Base-by-base conservation (phyloP, 2,329 filamentous ascomycete genomes). In the Verticillium nonalfalfae region DNA sequence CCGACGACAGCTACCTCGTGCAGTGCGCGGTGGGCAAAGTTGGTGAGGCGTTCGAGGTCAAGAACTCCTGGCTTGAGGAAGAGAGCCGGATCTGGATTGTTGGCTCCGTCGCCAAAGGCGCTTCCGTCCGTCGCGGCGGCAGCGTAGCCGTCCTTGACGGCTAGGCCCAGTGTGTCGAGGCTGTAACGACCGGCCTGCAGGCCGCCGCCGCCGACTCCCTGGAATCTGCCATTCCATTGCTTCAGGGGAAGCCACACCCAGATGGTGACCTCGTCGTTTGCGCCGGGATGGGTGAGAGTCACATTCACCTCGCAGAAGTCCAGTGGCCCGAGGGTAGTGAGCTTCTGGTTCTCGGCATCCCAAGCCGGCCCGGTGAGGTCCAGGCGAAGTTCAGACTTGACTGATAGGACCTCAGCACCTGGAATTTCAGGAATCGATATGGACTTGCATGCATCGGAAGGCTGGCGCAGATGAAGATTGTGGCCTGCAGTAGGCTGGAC, bases 1-100 rank as follows among this genome's bases (percentile, higher is more conserved):
- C 77, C 78, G 2, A 81, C 66, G 2, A 79, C 72, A 0, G 80
- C 77, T 4, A 79, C 79, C 40, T 79, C 80, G 65, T 85, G 81
- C 26, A 73, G 60, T 3, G 73, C 71, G 1, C 71, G 66, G 59
- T 70, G 67, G 21, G 69, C 67, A 59, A 76, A 78, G 64, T 78
- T 71, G 39, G 66, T 63, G 14, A 72, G 60, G 31, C 69, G 65
- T 26, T 68, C 67, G 18, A 62, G 58, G 60, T 69, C 66, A 61
- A 76, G 71, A n/a, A 58, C 56, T 5, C 56, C 56, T 14, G 45
- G 45, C 11, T 74, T 59, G 57, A 75, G 69, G 35, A 73, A 73
- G 1, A 69, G 59, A 39, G 64, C 59, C 3, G 69, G 69, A 26
- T 61, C 31, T 2, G 45, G 10, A 2, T 74, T 71, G 6, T 52